phyloP scores from a whole-genome alignment of 176 grass and related monocot species.

The Tillandsia leiboldiana region DNA sequence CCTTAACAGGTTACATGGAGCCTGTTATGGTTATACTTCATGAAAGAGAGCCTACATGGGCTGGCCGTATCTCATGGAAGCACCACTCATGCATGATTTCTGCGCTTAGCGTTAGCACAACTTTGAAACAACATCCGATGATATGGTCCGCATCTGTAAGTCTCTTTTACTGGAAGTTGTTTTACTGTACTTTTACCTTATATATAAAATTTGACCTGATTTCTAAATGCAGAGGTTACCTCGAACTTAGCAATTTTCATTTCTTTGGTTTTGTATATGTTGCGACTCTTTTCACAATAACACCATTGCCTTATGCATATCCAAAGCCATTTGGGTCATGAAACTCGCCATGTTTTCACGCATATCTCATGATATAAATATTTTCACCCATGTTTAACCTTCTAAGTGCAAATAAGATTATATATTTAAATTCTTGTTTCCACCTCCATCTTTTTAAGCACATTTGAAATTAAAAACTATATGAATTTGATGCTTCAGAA shows the following conservation, averaged over 20 bases:
- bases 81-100: conserved; percentile 84
- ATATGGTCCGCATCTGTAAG: conserved; percentile 98
- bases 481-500: conserved; percentile 38
- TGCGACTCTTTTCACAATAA: background rate
- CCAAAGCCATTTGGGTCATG: no score
- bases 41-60: conserved; percentile 88
- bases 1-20: conserved; percentile 80
- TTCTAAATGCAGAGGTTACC: background rate
- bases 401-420: no score
- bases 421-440: no score
- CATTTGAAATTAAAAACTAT: no score
- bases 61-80: conserved; percentile 86
- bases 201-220: conserved; percentile 15
- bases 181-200: background rate
- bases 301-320: background rate
- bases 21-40: conserved; percentile 93
- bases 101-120: conserved; percentile 92
- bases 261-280: background rate
- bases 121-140: conserved; percentile 80
- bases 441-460: no score
- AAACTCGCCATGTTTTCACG: no score
- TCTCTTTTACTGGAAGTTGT: conserved; percentile 7
- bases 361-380: no score
- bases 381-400: no score
- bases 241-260: background rate